Evolutionary conservation across 345 rosid genomes (phyloP), one percentile per base, ranked within the genome.

Genomic region (Raphanus sativus): DNA sequence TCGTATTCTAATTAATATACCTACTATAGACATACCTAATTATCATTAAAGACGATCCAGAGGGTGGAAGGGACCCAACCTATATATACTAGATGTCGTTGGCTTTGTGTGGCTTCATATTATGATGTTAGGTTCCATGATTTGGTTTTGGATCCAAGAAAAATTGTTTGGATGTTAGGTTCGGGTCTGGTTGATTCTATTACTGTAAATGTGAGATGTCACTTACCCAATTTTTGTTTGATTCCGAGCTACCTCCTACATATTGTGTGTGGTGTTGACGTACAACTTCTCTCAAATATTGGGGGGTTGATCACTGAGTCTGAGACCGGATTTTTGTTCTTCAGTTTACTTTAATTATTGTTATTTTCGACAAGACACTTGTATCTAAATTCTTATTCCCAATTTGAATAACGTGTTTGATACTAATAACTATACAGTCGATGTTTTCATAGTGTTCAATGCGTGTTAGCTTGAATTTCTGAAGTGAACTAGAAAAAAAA

Each of bases 91-190:
- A 78, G 73, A 78, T 71, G 73, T 45, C 30, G 38, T 42, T 78
- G 73, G 62, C 73, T 32, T 59, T 71, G 67, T 71, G 81, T 77
- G 81, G 81, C 62, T 77, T 77, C 77, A 16, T 58, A 8, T 45
- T 66, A 12, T 65, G 59, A 32, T 10, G 77, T 32, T 77, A 70
- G 66, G 75, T 70, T 34, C 55, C 68, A 65, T 6, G 52, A 11
- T 45, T 71, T 77, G 40, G 40, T 32, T 71, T 64, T 24, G 28
- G 45, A 29, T 12, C 28, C 26, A 38, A 38, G 6, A 29, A 17
- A 17, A 8, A 8, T 15, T 11, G 1, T 33, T 62, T 32, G 6
- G 29, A 54, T 29, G 75, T 77, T 77, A 63, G 80, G 75, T 13
- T 55, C 4, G 50, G 25, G 34, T 55, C 48, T 77, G 13, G 28